Evolutionary conservation across 345 rosid species (phyloP).

Genomic region (Nephelium lappaceum): DNA sequence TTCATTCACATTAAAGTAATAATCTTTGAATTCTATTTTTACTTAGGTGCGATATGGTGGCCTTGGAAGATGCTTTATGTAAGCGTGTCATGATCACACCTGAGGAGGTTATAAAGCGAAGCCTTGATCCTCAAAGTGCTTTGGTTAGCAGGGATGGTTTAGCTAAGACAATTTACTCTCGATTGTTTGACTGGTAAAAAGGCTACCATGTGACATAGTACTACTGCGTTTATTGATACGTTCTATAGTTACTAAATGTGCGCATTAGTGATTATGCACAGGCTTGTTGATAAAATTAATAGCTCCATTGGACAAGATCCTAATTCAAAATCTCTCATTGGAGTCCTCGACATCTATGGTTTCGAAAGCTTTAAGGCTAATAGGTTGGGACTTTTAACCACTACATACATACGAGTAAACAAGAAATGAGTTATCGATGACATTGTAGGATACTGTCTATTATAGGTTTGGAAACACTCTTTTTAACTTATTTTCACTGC

Average conservation of each 20-base stretch:
- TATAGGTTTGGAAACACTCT: neutral
- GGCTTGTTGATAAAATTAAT: constrained; percentile 89
- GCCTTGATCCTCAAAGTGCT: constrained; percentile 93
- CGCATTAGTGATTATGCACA: constrained; percentile 37
- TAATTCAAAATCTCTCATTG: constrained; percentile 78
- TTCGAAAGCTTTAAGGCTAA: constrained; percentile 94
- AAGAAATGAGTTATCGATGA: neutral
- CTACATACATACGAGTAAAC: neutral
- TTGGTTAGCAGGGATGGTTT: constrained; percentile 81
- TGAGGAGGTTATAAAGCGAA: constrained; percentile 90
- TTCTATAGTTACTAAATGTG: neutral
- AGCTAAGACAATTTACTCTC: constrained; percentile 89
- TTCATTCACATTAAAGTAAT: neutral
- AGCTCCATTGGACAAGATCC: constrained; percentile 90
- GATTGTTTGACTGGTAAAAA: constrained; percentile 85
- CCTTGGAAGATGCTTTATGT: constrained; percentile 88
- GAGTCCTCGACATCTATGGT: constrained; percentile 93
- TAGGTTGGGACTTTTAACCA: constrained; percentile 45
- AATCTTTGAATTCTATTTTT: constrained; percentile 1
- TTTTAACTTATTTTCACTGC: constrained; percentile 24
- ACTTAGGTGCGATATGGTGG: constrained; percentile 74
- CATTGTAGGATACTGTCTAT: neutral
- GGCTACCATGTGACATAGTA: neutral
- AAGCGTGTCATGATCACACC: constrained; percentile 98
- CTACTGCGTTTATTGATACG: neutral